phyloP scores from a whole-genome alignment of 208 protist species.

The Trypanosoma mega region DNA sequence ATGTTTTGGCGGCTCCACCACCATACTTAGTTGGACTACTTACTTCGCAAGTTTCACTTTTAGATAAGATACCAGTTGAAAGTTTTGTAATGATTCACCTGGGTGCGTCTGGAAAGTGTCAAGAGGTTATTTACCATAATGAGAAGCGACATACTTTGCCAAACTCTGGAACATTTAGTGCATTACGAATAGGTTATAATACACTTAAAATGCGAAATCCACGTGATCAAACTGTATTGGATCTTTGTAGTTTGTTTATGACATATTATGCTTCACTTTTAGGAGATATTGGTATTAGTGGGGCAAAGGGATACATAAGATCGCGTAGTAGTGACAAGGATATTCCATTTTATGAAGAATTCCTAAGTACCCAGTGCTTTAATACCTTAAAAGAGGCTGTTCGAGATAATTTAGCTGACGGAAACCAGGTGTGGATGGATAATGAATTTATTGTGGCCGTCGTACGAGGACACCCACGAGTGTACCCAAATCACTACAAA shows the following conservation, averaged over 20 bases:
- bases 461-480: constrained; percentile 50
- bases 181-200: constrained; percentile 56
- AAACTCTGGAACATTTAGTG: constrained; percentile 62
- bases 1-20: constrained; percentile 72
- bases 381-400: constrained; percentile 57
- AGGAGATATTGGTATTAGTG: constrained; percentile 55
- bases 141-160: constrained; percentile 52
- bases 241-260: constrained; percentile 78
- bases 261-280: constrained; percentile 79
- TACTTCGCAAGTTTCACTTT: constrained; percentile 56
- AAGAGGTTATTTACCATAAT: constrained; percentile 54
- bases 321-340: constrained; percentile 15
- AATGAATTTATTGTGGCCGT: constrained; percentile 84
- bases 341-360: constrained; percentile 45
- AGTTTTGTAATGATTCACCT: constrained; percentile 58
- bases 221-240: constrained; percentile 54
- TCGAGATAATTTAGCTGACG: constrained; percentile 41
- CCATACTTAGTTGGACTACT: constrained; percentile 79
- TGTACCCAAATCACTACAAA: constrained; percentile 50
- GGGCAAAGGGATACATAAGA: constrained; percentile 31
- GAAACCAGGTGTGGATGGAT: constrained; percentile 66
- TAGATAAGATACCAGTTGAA: constrained; percentile 45
- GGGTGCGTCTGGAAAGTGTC: constrained; percentile 47
- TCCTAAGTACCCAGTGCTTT: constrained; percentile 71
- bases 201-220: constrained; percentile 54